phyloP scores from a whole-genome alignment of 2,329 filamentous ascomycete species.

The Alternaria ventricosa region DNA sequence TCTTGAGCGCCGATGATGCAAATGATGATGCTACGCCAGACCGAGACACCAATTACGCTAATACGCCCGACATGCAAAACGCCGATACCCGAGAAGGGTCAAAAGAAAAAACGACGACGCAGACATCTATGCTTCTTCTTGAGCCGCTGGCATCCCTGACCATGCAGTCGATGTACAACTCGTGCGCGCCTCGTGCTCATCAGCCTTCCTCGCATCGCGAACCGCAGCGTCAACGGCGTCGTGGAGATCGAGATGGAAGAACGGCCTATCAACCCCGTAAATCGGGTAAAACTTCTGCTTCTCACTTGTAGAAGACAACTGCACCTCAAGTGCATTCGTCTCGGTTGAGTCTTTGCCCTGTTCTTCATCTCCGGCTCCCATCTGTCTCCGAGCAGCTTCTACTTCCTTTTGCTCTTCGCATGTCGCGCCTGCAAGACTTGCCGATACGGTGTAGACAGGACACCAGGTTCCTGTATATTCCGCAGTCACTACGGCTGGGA shows the following conservation, averaged over 20 bases:
- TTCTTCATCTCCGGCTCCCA: constrained; percentile 15
- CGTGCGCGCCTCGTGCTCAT: constrained; percentile 9
- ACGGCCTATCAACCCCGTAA: constrained; percentile 33
- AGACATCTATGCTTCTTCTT: background rate
- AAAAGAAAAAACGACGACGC: background rate
- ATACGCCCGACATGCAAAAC: background rate
- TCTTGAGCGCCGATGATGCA: background rate
- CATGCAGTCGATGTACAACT: background rate
- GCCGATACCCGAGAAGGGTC: background rate
- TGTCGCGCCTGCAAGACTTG: constrained; percentile 20
- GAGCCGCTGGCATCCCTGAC: background rate
- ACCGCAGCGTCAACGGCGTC: constrained; percentile 39
- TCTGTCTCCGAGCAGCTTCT: background rate
- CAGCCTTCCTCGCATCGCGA: constrained; percentile 26
- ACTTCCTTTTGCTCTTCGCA: constrained; percentile 20
- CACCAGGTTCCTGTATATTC: constrained; percentile 25
- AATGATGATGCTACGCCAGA: background rate
- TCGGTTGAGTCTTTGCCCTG: background rate
- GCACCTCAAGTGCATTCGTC: background rate
- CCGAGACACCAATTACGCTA: background rate
- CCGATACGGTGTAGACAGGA: constrained; percentile 32
- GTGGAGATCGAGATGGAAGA: constrained; percentile 39
- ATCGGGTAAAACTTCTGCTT: constrained; percentile 11
- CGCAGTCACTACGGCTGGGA: constrained; percentile 28
- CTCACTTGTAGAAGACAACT: background rate